phyloP scores from a whole-genome alignment of 2,329 filamentous ascomycete genomes.

The Tetracladium maxilliforme region DNA sequence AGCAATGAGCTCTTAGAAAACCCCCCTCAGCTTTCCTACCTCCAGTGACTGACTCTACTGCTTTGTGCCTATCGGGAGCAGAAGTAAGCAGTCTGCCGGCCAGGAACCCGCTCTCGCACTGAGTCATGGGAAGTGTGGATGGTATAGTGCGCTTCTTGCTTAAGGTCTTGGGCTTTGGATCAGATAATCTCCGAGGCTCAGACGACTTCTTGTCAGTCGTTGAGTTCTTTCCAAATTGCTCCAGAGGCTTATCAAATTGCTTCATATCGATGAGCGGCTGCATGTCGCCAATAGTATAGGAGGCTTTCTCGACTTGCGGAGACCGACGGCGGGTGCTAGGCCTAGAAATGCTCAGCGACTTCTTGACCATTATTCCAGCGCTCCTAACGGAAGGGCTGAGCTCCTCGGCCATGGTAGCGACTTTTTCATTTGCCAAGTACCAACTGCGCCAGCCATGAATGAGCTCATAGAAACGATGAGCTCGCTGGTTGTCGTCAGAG shows the following conservation, averaged over 20 bases:
- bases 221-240: conserved; percentile 31
- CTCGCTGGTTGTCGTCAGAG: conserved; percentile 55
- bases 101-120: too few relatives aligned
- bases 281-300: conserved; percentile 52
- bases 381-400: conserved; percentile 10
- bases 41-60: too few relatives aligned
- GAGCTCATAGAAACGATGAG: conserved; percentile 52
- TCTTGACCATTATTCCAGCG: conserved; percentile 4
- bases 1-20: too few relatives aligned
- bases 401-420: conserved; percentile 43
- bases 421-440: too few relatives aligned
- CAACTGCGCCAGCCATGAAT: conserved; percentile 81
- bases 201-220: conserved; percentile 12
- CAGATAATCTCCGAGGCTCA: conserved; percentile 12
- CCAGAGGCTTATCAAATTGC: conserved; percentile 40
- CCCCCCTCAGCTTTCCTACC: too few relatives aligned
- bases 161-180: conserved; percentile 5
- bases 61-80: too few relatives aligned
- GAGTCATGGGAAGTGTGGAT: too few relatives aligned
- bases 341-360: conserved; percentile 17
- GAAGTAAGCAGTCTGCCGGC: too few relatives aligned
- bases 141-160: too few relatives aligned
- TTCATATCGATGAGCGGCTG: conserved; percentile 51
- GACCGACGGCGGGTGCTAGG: conserved; percentile 2
- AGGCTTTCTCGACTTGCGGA: conserved; percentile 27